phyloP scores from a whole-genome alignment of 2,329 filamentous ascomycete genomes.

The Pseudocercospora vitis region DNA sequence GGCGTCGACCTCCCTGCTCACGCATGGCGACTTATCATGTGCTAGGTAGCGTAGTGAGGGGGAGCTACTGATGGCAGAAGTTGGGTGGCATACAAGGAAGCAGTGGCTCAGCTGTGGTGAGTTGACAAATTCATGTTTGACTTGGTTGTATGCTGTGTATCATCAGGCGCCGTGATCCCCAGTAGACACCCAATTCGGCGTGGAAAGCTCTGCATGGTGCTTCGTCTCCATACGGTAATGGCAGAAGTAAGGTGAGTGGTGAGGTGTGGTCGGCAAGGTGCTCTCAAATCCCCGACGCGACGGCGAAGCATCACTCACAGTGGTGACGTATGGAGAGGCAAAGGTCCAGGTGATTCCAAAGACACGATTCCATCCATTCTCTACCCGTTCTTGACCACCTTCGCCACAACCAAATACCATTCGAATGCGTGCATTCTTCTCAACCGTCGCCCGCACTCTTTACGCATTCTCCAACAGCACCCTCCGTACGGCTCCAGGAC shows the following conservation, averaged over 20 bases:
- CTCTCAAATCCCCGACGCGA: not conserved
- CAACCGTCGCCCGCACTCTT: constrained; percentile 51
- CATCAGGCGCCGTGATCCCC: too few relatives aligned
- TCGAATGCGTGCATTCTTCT: constrained; percentile 3
- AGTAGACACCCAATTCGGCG: too few relatives aligned
- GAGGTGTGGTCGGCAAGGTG: not conserved
- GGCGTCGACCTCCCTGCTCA: too few relatives aligned
- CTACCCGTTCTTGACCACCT: not conserved
- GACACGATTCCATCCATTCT: not conserved
- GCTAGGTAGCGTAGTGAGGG: too few relatives aligned
- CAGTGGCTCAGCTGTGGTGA: too few relatives aligned
- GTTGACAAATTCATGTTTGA: too few relatives aligned
- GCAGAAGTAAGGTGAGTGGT: not conserved
- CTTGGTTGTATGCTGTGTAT: too few relatives aligned
- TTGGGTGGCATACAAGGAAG: too few relatives aligned
- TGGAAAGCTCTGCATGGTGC: too few relatives aligned
- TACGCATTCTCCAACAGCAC: constrained; percentile 51
- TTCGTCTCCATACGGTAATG: not conserved
- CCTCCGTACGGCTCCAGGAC: constrained; percentile 28
- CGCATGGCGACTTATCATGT: too few relatives aligned
- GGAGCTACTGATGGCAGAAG: too few relatives aligned
- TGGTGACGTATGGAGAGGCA: not conserved
- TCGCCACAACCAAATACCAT: not conserved
- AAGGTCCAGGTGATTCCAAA: constrained; percentile 5
- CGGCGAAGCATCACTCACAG: not conserved